phyloP scores from a whole-genome alignment of 2,329 filamentous ascomycete genomes.

The Venturiaceae sp. region DNA sequence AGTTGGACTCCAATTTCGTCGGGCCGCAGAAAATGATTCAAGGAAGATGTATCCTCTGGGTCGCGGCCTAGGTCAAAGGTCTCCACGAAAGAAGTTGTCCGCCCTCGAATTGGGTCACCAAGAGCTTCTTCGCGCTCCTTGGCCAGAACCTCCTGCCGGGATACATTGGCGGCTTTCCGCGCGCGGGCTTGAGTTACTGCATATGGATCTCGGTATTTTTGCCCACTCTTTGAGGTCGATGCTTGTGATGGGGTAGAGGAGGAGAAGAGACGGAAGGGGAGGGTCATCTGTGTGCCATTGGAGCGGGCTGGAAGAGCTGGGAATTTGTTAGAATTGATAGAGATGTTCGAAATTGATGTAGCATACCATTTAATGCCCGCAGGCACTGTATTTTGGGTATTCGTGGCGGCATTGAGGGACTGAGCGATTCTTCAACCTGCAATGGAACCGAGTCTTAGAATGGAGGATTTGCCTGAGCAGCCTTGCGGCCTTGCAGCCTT shows the following conservation, averaged over 20 bases:
- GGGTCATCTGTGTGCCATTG: slow-evolving; percentile 22
- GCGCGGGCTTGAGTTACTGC: slow-evolving; percentile 70
- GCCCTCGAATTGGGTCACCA: slow-evolving; percentile 73
- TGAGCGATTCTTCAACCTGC: slow-evolving; percentile 8
- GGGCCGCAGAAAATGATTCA: slow-evolving; percentile 69
- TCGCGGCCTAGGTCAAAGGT: slow-evolving; percentile 59
- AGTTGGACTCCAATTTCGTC: slow-evolving; percentile 58
- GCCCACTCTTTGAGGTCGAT: slow-evolving; percentile 39
- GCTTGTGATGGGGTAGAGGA: slow-evolving; percentile 53
- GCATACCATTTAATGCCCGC: slow-evolving; percentile 26
- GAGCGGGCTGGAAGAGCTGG: neutral
- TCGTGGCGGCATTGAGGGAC: slow-evolving; percentile 34
- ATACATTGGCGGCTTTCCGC: slow-evolving; percentile 73
- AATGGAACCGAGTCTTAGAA: no score
- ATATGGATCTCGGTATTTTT: slow-evolving; percentile 70
- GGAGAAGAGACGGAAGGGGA: slow-evolving; percentile 49
- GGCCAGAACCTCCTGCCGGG: slow-evolving; percentile 61
- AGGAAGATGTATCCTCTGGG: slow-evolving; percentile 20
- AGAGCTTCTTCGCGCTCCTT: slow-evolving; percentile 53
- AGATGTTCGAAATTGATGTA: neutral
- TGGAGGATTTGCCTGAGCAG: no score
- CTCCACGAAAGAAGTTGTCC: slow-evolving; percentile 71
- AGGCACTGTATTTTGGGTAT: slow-evolving; percentile 34
- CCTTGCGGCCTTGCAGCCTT: no score
- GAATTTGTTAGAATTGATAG: neutral